A percentile compares a stretch with the other conserved stretches of the same genome.
Conservation (phyloP, 768 basidiomycete species). For the Rickenella mellea region DNA sequence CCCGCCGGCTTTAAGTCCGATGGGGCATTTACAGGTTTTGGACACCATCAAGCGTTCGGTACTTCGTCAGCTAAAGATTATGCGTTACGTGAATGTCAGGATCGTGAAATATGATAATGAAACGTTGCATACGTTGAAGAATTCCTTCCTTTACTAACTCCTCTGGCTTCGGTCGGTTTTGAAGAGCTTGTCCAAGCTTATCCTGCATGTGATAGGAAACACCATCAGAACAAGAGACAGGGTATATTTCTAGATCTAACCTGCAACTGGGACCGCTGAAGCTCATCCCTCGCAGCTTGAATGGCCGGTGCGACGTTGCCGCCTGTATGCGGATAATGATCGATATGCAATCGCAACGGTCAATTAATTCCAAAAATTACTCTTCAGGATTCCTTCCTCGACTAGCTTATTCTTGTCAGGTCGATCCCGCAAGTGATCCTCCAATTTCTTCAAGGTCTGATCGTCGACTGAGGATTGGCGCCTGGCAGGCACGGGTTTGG, state of each 20-base stretch:
- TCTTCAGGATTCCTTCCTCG: slow-evolving; percentile 64
- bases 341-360: neutral
- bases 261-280: slow-evolving; percentile 56
- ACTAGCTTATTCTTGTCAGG: slow-evolving; percentile 55
- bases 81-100: too few species aligned
- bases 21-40: too few species aligned
- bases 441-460: slow-evolving; percentile 34
- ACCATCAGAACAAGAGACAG: neutral
- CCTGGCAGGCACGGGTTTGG: slow-evolving; percentile 4
- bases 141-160: slow-evolving; percentile 62
- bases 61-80: slow-evolving; percentile 10
- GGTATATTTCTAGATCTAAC: slow-evolving; percentile 22
- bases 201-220: slow-evolving; percentile 30
- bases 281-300: slow-evolving; percentile 47
- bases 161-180: slow-evolving; percentile 46
- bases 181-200: slow-evolving; percentile 52
- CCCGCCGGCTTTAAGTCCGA: too few species aligned
- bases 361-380: slow-evolving; percentile 18
- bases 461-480: slow-evolving; percentile 18
- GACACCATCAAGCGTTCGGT: slow-evolving; percentile 3
- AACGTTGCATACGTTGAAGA: slow-evolving; percentile 28
- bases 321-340: slow-evolving; percentile 31
- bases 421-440: slow-evolving; percentile 41
- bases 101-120: neutral
- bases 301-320: slow-evolving; percentile 54